Percentiles rank a stretch among this genome's conserved stretches.
phyloP scores from a whole-genome alignment of 257 asterid genomes.

The Linaria vulgaris region DNA sequence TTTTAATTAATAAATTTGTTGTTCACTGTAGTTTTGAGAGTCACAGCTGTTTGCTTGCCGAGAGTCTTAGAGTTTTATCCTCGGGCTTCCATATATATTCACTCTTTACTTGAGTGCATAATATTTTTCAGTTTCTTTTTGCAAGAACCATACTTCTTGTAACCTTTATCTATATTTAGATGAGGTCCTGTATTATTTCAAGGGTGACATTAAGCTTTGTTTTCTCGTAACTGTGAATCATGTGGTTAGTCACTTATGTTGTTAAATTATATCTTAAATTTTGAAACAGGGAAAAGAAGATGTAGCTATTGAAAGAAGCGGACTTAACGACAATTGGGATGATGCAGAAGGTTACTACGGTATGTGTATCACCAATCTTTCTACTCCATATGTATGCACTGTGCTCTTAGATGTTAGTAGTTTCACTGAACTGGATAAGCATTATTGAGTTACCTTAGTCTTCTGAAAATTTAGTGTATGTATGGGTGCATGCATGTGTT shows the following conservation, averaged over 20 bases:
- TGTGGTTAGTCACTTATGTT: not conserved
- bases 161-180: not conserved
- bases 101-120: not conserved
- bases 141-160: not conserved
- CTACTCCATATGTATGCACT: no score
- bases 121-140: not conserved
- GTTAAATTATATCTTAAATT: not conserved
- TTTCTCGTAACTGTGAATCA: not conserved
- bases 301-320: constrained; percentile 70
- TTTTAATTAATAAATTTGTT: not conserved
- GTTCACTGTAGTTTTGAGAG: not conserved
- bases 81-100: constrained; percentile 1
- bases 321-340: constrained; percentile 92
- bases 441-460: not conserved
- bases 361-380: constrained; percentile 32
- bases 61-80: not conserved
- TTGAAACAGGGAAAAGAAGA: constrained; percentile 77
- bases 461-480: constrained; percentile 4
- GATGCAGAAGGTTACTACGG: constrained; percentile 96
- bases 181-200: not conserved
- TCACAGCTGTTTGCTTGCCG: constrained; percentile 5
- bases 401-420: no score
- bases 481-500: constrained; percentile 1
- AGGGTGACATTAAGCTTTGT: not conserved
- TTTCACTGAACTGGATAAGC: not conserved